Evolutionary conservation across 2,329 filamentous ascomycete species (phyloP).

Genomic region (Clonostachys chloroleuca): DNA sequence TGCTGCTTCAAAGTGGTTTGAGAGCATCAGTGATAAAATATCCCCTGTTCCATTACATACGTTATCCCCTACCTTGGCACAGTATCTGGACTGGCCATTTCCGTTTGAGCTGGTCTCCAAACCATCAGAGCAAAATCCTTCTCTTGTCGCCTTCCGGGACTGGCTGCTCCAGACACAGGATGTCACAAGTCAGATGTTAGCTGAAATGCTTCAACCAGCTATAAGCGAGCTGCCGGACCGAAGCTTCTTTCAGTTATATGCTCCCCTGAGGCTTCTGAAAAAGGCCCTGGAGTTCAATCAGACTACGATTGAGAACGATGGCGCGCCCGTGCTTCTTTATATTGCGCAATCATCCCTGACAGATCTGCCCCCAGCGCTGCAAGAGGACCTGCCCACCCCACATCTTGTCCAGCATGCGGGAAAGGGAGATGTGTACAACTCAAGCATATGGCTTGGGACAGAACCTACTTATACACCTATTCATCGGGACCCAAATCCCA

Average conservation of each 20-base stretch:
- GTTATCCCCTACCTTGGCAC: slow-evolving; percentile 18
- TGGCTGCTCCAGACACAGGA: slow-evolving; percentile 17
- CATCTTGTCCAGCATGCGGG: slow-evolving; percentile 57
- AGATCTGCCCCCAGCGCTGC: slow-evolving; percentile 60
- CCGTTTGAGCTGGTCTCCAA: slow-evolving; percentile 30
- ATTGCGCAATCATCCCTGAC: slow-evolving; percentile 76
- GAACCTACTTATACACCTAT: slow-evolving; percentile 86
- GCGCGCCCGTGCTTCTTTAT: slow-evolving; percentile 53
- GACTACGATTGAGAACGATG: slow-evolving; percentile 2
- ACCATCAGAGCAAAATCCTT: slow-evolving; percentile 7
- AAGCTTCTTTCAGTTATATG: slow-evolving; percentile 52
- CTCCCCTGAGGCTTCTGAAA: slow-evolving; percentile 61
- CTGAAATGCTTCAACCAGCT: slow-evolving; percentile 19
- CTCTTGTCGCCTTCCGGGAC: slow-evolving; percentile 15
- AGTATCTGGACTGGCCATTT: slow-evolving; percentile 21
- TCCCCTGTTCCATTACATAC: slow-evolving; percentile 2
- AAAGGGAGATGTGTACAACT: slow-evolving; percentile 80
- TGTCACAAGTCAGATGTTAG: slow-evolving; percentile 19
- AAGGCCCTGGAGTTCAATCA: slow-evolving; percentile 46
- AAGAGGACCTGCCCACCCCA: slow-evolving; percentile 64
- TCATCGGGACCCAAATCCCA: slow-evolving; percentile 91
- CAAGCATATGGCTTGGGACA: slow-evolving; percentile 83
- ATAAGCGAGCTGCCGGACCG: slow-evolving; percentile 11
- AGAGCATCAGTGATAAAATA: not conserved
- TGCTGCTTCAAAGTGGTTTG: slow-evolving; percentile 58